Percentiles rank a stretch among this genome's conserved stretches.
These are phyloP conservation scores for Turnera subulata DNA, from an alignment of 345 rosid genomes.

Conservation along the genomic window DNA sequence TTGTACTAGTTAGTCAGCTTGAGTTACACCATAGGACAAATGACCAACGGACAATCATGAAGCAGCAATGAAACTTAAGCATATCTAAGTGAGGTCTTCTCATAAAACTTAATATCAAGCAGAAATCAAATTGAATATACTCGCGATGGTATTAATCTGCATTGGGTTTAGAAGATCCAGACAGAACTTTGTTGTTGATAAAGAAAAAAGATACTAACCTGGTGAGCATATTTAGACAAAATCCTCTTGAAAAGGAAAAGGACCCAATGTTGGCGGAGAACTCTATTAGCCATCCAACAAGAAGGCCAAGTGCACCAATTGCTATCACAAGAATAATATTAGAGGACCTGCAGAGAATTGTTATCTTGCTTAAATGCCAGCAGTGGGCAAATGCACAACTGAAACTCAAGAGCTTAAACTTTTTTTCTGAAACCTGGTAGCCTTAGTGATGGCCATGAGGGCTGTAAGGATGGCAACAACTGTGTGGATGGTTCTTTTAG, in stretches of 20 bases:
- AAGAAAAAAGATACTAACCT: slow-evolving; percentile 36
- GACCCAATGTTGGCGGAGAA: slow-evolving; percentile 56
- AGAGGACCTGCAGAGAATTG: slow-evolving; percentile 51
- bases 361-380: slow-evolving; percentile 4
- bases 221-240: slow-evolving; percentile 40
- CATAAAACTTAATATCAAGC: too few species aligned
- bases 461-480: slow-evolving; percentile 87
- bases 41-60: too few species aligned
- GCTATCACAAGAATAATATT: slow-evolving; percentile 79
- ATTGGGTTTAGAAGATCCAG: too few species aligned
- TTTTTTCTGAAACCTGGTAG: slow-evolving; percentile 61
- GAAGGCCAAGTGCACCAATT: slow-evolving; percentile 73
- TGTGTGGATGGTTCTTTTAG: slow-evolving; percentile 75
- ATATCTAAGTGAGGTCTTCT: too few species aligned
- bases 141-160: not conserved
- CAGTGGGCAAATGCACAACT: not conserved
- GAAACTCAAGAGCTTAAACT: slow-evolving; percentile 16
- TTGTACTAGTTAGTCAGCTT: too few species aligned
- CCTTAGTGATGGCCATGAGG: slow-evolving; percentile 83
- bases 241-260: slow-evolving; percentile 40
- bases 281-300: slow-evolving; percentile 74
- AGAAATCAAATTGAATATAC: not conserved
- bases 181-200: not conserved
- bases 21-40: too few species aligned
- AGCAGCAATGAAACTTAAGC: too few species aligned